Evolutionary conservation across 768 basidiomycete species (phyloP).

Genomic region (Lactarius trivialis): DNA sequence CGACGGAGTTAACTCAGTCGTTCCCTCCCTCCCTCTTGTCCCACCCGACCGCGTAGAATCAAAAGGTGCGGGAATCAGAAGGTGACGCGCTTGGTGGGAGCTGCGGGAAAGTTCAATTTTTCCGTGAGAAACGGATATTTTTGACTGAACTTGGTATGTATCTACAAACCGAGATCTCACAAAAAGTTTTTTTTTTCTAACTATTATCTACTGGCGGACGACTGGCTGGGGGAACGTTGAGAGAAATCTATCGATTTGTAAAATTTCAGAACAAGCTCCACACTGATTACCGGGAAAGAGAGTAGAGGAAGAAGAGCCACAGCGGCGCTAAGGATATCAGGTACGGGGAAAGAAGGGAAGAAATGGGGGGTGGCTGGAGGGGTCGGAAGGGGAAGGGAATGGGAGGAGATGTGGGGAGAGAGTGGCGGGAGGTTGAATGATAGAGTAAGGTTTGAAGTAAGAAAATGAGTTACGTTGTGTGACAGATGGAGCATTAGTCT

Average conservation of each 20-base stretch:
- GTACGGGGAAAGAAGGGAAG: slow-evolving; percentile 3
- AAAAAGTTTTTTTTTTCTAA: neutral
- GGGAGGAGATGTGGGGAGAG: neutral
- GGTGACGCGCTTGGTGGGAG: neutral
- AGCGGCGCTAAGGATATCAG: slow-evolving; percentile 1
- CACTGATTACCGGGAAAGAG: neutral
- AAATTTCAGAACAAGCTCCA: neutral
- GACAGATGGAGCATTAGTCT: slow-evolving; percentile 15
- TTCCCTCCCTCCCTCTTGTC: neutral
- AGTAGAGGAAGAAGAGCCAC: neutral
- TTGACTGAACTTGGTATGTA: neutral
- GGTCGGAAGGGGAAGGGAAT: too few species aligned
- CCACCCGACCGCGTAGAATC: neutral
- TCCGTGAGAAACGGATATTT: slow-evolving; percentile 11
- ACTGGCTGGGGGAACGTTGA: neutral
- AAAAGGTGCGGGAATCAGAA: slow-evolving; percentile 4
- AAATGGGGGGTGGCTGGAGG: too few species aligned
- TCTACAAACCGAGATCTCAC: neutral
- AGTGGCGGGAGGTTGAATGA: neutral
- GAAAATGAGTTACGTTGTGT: slow-evolving; percentile 1
- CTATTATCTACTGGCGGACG: too few species aligned
- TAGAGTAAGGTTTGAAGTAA: slow-evolving; percentile 3
- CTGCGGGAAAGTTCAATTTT: neutral
- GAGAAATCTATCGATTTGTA: neutral
- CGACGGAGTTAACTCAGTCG: neutral